Base-by-base conservation (phyloP, 495 filamentous ascomycete genomes). In the Annulohypoxylon moriforme region DNA sequence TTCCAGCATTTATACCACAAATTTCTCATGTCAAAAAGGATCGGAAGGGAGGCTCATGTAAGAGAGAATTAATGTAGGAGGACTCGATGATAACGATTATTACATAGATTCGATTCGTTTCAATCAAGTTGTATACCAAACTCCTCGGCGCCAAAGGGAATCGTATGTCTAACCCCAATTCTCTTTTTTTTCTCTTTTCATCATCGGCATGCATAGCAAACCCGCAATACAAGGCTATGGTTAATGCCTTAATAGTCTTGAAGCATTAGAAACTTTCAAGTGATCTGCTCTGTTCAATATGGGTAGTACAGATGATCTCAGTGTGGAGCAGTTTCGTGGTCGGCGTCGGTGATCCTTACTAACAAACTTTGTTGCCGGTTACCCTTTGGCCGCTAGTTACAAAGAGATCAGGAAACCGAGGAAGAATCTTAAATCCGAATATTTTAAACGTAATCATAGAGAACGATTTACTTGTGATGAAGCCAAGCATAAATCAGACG, bases 1-100 rank as follows among this genome's bases (percentile, higher is more conserved):
- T 49, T 59, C 59, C 18, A 44, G 60, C 29, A 68, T 60, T 56
- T 60, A 72, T 72, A 68, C 69, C 69, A 62, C 25, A 52, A 40
- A 47, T 64, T 72, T 72, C 52, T 42, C 52, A 60, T 64, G 52
- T 67, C 14, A 53, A 33, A 33, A 20, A 59, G 38, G 61, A 56
- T 9, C 40, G 18, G 47, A 50, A 24, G 20, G 25, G 47, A 10
- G 29, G 25, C 22, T 13, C 40, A n/a, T 38, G 63, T 20, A n/a
- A 31, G 18, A 22, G 18, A 25, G 50, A 40, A 42, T 27, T n/a
- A 40, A 55, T 65, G 60, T 49, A 72, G 31, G 31, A 70, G 22
- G 47, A 56, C 46, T 16, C 29, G 6, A 72, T 31, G 69, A 72
- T 68, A 64, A 72, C 38, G 69, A 68, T 29, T 47, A 52, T 59